phyloP scores from a whole-genome alignment of 2,329 filamentous ascomycete species.

The Epichloe brachyelytri region DNA sequence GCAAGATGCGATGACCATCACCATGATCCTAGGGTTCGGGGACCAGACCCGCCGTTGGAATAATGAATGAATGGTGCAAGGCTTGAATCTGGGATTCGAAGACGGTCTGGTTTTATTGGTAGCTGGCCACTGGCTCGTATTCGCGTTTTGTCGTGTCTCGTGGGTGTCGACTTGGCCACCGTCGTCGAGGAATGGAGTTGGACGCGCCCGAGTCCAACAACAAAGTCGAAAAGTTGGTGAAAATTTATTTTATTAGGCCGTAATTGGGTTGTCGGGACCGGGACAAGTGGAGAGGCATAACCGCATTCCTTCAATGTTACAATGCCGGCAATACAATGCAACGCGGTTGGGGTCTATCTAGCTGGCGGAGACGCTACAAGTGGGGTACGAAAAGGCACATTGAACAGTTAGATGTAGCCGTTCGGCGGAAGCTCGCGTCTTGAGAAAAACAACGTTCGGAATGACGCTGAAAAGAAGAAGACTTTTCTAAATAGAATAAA shows the following conservation, averaged over 20 bases:
- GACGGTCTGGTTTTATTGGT: neutral
- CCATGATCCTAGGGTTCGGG: constrained; percentile 6
- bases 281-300: neutral
- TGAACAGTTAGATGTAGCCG: too few relatives aligned
- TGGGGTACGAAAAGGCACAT: neutral
- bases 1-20: constrained; percentile 1
- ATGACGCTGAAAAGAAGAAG: too few relatives aligned
- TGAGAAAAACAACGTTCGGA: too few relatives aligned
- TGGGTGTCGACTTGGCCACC: neutral
- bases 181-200: neutral
- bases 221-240: neutral
- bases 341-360: constrained; percentile 2
- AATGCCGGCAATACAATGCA: neutral
- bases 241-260: neutral
- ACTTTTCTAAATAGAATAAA: too few relatives aligned
- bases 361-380: neutral
- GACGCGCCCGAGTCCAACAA: neutral
- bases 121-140: neutral
- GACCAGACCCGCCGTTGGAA: neutral
- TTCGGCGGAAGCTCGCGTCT: too few relatives aligned
- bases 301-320: neutral
- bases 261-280: neutral
- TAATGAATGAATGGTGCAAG: neutral
- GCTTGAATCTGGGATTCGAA: neutral
- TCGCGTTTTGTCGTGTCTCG: neutral